phyloP scores from a whole-genome alignment of 164 flowering plant species.

The Amborella trichopoda region DNA sequence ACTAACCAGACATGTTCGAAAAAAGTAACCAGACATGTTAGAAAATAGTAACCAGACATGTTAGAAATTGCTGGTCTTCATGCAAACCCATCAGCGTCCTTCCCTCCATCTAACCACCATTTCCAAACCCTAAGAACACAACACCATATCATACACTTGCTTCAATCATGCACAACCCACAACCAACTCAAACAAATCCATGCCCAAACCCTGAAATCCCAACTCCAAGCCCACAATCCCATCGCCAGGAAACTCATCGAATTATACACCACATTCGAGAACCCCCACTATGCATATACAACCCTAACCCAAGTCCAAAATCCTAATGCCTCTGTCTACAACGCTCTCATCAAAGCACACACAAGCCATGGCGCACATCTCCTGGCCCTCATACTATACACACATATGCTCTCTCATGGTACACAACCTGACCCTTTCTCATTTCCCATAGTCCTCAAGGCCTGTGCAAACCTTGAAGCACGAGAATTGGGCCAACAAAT shows the following conservation, averaged over 20 bases:
- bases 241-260: constrained; percentile 18
- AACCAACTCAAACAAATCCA: constrained; percentile 24
- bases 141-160: too few relatives aligned
- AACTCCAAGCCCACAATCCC: constrained; percentile 10
- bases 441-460: constrained; percentile 24
- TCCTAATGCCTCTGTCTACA: constrained; percentile 24
- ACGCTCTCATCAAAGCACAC: constrained; percentile 26
- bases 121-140: too few relatives aligned
- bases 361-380: constrained; percentile 6
- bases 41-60: too few relatives aligned
- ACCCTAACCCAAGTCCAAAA: constrained; percentile 10
- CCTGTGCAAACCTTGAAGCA: constrained; percentile 18
- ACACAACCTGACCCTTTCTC: constrained; percentile 21
- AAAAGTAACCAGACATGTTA: too few relatives aligned
- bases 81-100: too few relatives aligned
- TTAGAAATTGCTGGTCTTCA: too few relatives aligned
- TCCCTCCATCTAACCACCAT: too few relatives aligned
- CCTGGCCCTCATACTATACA: constrained; percentile 15
- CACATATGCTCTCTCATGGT: constrained; percentile 10
- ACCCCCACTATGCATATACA: constrained; percentile 11
- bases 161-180: constrained; percentile 6
- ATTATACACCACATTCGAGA: constrained; percentile 12
- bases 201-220: constrained; percentile 21
- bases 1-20: too few relatives aligned
- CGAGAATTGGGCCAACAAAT: constrained; percentile 21